Evolutionary conservation across 1,284 basidiomycete genomes (phyloP), one percentile per base, ranked within the genome.

Genomic region (Coniferiporia sulphurascens): DNA sequence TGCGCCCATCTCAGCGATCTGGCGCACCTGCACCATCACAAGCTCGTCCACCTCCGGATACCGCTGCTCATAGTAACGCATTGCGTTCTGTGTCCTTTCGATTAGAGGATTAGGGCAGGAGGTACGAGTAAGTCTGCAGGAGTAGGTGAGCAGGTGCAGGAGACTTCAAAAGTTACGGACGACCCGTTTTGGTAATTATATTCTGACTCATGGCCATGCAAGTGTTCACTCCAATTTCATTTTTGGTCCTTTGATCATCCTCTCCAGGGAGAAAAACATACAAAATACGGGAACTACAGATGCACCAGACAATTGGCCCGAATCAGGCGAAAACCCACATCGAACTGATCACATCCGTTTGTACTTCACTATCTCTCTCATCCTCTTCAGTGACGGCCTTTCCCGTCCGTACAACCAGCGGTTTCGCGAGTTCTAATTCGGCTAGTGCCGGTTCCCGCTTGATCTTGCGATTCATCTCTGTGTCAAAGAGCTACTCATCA

Each of bases 1-100:
- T 55, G 97, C 96, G 58, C 97, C 96, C 95, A 98, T 99, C 76
- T 99, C 96, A 61, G 95, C 95, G 69, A 99, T 99, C 78, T 97
- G 93, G 74, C 93, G 92, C 65, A 99, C 96, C 74, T 98, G 95
- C 50, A 98, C 95, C 95, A 98, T 98, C 74, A 98, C 95, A 63
- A 98, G 87, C 74, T 98, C 93, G 73, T 99, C 96, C 60, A 97
- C 91, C 75, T 94, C 89, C 34, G 88, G 89, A 68, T 89, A 91
- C 64, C 84, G 82, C 69, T 86, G 85, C 70, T 89, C 84, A 71
- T 91, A 92, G 73, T 91, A 92, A 50, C 89, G 83, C 89, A 92
- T 92, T 12, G 44, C 44, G 17, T 12, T 46, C 8, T 17, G 41
- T 13, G 5, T 38, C 43, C 12, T 15, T 41, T 41, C 3, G 38